A percentile compares a stretch with the other conserved stretches of the same genome.
These are phyloP conservation scores for Penicillium egyptiacum DNA, from an alignment of 495 filamentous ascomycete genomes.

Conservation along the genomic window DNA sequence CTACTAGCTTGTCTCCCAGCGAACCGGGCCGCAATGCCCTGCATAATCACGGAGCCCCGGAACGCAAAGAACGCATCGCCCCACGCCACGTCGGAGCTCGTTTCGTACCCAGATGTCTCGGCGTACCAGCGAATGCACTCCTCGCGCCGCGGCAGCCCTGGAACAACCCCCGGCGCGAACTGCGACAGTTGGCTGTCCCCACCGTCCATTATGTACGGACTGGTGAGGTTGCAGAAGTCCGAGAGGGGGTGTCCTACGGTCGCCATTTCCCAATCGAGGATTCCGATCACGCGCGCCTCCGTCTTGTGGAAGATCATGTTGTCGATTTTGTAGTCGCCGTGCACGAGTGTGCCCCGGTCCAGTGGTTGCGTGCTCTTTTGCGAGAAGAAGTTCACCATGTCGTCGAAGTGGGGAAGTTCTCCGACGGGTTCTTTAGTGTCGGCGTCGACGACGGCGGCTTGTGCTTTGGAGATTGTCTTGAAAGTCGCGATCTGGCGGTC, in stretches of 20 bases:
- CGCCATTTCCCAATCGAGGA: constrained; percentile 97
- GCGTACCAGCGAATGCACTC: constrained; percentile 77
- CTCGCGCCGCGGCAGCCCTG: constrained; percentile 71
- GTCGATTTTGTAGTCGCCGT: constrained; percentile 98
- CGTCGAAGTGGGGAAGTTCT: constrained; percentile 75
- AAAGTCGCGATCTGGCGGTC: constrained; percentile 83
- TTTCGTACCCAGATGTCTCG: constrained; percentile 68
- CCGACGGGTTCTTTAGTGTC: constrained; percentile 77
- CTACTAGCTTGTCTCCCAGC: constrained; percentile 89
- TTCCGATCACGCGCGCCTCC: constrained; percentile 85
- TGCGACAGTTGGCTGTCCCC: constrained; percentile 36
- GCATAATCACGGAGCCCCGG: constrained; percentile 76
- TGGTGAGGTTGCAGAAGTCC: constrained; percentile 78
- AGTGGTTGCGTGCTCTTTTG: constrained; percentile 63
- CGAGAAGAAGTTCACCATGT: constrained; percentile 78
- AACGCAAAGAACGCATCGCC: constrained; percentile 69
- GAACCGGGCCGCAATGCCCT: constrained; percentile 87
- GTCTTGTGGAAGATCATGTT: constrained; percentile 92
- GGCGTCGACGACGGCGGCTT: constrained; percentile 71
- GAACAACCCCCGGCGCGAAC: constrained; percentile 62
- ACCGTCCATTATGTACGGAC: constrained; percentile 61
- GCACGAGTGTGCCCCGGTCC: constrained; percentile 77
- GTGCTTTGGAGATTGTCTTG: constrained; percentile 69
- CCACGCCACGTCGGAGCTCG: constrained; percentile 53
- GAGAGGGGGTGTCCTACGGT: constrained; percentile 92